Evolutionary conservation across 768 basidiomycete genomes (phyloP).

Genomic region (Hysterangium stoloniferum): DNA sequence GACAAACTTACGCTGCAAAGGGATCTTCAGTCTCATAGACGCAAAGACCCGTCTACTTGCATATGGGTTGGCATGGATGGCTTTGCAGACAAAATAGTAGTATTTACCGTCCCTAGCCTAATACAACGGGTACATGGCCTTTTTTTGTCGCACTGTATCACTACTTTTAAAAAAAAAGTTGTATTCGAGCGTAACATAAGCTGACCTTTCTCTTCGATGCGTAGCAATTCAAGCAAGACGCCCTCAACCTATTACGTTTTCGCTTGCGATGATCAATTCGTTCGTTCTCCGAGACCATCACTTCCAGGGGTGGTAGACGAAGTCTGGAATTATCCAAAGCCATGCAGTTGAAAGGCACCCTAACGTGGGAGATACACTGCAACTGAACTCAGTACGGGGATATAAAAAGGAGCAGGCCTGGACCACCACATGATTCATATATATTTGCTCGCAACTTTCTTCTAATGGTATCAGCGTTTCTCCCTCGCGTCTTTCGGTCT

Average conservation of each 20-base stretch:
- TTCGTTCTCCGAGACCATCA: too few species aligned
- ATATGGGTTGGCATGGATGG: not conserved
- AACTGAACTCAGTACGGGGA: too few species aligned
- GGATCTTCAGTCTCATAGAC: slow-evolving; percentile 6
- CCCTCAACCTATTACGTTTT: slow-evolving; percentile 6
- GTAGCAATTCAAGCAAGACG: slow-evolving; percentile 9
- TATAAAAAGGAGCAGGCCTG: too few species aligned
- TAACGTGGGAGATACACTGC: too few species aligned
- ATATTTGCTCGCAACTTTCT: too few species aligned
- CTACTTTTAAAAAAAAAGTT: not conserved
- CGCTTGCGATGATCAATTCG: slow-evolving; percentile 1
- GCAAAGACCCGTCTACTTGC: slow-evolving; percentile 4
- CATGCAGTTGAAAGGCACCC: too few species aligned
- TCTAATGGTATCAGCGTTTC: too few species aligned
- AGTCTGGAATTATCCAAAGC: too few species aligned
- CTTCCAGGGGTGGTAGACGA: too few species aligned
- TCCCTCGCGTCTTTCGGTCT: too few species aligned
- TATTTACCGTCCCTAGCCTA: slow-evolving; percentile 5
- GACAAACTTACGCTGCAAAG: not conserved
- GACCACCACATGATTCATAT: too few species aligned
- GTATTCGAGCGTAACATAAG: too few species aligned
- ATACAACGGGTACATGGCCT: slow-evolving; percentile 7
- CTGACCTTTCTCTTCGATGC: slow-evolving; percentile 7
- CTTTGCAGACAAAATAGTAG: not conserved
- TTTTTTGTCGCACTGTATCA: slow-evolving; percentile 5